Conservation (phyloP, 257 asterid genomes). For the Penstemon eatonii region DNA sequence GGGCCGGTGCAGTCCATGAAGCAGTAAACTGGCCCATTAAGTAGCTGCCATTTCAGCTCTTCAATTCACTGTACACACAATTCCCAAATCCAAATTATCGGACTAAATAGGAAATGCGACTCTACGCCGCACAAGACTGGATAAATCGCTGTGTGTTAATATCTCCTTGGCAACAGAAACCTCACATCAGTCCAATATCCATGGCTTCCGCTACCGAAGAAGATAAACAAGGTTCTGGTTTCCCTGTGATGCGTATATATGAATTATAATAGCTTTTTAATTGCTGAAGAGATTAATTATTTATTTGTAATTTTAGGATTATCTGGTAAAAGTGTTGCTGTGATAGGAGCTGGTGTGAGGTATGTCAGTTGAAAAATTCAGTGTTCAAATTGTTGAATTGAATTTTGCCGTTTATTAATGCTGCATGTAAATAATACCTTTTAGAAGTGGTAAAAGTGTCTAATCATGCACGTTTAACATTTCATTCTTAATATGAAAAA, state of each 20-base stretch:
- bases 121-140: slow-evolving; percentile 23
- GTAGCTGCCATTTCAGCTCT: not conserved
- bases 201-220: slow-evolving; percentile 44
- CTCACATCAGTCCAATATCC: slow-evolving; percentile 26
- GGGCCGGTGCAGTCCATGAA: not conserved
- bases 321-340: slow-evolving; percentile 60
- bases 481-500: not conserved
- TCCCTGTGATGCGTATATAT: not conserved
- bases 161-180: slow-evolving; percentile 17
- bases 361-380: slow-evolving; percentile 22
- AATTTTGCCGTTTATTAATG: slow-evolving; percentile 6
- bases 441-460: not conserved
- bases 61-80: not conserved
- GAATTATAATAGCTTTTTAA: not conserved
- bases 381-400: slow-evolving; percentile 13
- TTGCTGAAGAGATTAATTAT: not conserved
- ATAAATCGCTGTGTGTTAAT: slow-evolving; percentile 24
- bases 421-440: not conserved
- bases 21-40: not conserved
- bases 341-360: slow-evolving; percentile 92
- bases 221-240: slow-evolving; percentile 44
- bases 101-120: slow-evolving; percentile 36
- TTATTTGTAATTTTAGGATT: slow-evolving; percentile 38
- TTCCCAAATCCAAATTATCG: not conserved
- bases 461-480: not conserved